Conservation (phyloP, 768 basidiomycete species). For the Rhizopogon sp. region DNA sequence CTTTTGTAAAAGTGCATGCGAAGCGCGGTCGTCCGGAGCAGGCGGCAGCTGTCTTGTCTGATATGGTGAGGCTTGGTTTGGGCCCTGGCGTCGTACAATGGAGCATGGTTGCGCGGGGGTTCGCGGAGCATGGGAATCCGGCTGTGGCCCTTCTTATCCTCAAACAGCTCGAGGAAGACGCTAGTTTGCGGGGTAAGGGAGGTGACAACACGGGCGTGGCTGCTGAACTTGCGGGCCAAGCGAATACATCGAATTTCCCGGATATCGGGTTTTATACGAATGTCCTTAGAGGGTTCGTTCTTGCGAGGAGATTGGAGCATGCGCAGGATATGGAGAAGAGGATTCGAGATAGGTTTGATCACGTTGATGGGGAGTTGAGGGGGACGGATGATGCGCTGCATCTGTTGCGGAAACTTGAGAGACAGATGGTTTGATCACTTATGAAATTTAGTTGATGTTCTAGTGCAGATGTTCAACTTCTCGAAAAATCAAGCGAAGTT, state of each 20-base stretch:
- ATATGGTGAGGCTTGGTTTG: conserved; percentile 47
- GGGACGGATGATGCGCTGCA: conserved; percentile 18
- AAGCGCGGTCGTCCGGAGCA: conserved; percentile 21
- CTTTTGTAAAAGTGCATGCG: conserved; percentile 45
- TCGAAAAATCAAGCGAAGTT: too few species aligned
- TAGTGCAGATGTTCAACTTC: background rate
- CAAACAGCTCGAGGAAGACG: conserved; percentile 31
- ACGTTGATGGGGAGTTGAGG: conserved; percentile 17
- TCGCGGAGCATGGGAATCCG: conserved; percentile 35
- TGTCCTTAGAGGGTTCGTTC: conserved; percentile 33
- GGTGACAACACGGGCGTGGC: background rate
- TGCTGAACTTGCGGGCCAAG: background rate
- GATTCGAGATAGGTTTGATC: conserved; percentile 14
- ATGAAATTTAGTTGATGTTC: background rate
- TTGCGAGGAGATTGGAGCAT: conserved; percentile 20
- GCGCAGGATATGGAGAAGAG: conserved; percentile 28
- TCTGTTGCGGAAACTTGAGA: conserved; percentile 17
- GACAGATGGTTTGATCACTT: background rate
- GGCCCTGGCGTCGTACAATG: conserved; percentile 42
- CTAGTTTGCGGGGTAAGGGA: background rate
- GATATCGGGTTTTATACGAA: conserved; percentile 31
- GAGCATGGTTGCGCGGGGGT: conserved; percentile 44
- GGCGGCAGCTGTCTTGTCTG: conserved; percentile 39
- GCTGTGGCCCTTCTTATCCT: conserved; percentile 36
- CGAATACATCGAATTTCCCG: too few species aligned